Conservation (phyloP, 192 early-diverging fungal genomes). For the Coemansia sp. region DNA sequence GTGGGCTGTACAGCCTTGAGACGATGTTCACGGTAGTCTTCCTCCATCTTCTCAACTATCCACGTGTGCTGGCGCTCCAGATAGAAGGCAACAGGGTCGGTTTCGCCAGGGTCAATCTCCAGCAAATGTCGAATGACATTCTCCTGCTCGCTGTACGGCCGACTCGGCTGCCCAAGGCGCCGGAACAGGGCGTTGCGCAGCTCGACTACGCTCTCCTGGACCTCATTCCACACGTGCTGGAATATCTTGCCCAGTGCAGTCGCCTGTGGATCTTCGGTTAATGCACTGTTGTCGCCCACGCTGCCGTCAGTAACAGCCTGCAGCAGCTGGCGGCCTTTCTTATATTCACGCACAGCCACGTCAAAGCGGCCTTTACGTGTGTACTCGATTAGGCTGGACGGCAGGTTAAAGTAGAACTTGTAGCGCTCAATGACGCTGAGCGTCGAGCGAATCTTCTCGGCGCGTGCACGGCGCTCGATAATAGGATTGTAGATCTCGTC, state of each 20-base stretch:
- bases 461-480: conserved; percentile 76
- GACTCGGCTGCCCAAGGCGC: conserved; percentile 73
- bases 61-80: conserved; percentile 84
- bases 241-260: conserved; percentile 71
- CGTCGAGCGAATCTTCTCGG: conserved; percentile 88
- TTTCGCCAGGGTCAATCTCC: conserved; percentile 62
- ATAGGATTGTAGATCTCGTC: conserved; percentile 84
- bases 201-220: conserved; percentile 75
- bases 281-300: conserved; percentile 13
- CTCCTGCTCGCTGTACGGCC: conserved; percentile 85
- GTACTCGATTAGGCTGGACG: conserved; percentile 79
- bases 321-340: conserved; percentile 87
- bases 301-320: conserved; percentile 54
- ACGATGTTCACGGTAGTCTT: conserved; percentile 63
- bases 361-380: conserved; percentile 87
- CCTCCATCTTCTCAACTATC: conserved; percentile 74
- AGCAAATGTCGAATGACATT: conserved; percentile 73
- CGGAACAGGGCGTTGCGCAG: conserved; percentile 73
- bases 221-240: conserved; percentile 93
- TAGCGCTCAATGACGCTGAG: conserved; percentile 91
- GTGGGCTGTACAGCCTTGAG: conserved; percentile 41
- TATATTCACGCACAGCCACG: conserved; percentile 90
- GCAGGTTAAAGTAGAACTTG: conserved; percentile 97
- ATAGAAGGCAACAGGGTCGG: conserved; percentile 87
- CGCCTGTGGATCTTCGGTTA: conserved; percentile 21